These are phyloP conservation scores for Pichia sp. DNA, from an alignment of 1,139 yeast species.

Conservation along the genomic window DNA sequence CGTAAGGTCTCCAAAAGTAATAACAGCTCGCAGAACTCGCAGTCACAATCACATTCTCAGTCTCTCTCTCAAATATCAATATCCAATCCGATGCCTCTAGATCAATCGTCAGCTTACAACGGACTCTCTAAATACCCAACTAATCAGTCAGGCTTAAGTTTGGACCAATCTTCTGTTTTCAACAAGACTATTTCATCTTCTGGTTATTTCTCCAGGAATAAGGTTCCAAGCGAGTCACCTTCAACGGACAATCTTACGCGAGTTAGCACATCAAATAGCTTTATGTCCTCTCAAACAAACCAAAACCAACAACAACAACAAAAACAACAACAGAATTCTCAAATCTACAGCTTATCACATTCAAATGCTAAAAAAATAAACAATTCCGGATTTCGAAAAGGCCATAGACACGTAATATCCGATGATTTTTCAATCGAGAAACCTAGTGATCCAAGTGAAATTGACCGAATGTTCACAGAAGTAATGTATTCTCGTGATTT, in stretches of 20 bases:
- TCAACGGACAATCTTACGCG: constrained; percentile 17
- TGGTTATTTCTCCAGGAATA: constrained; percentile 8
- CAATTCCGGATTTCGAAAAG: constrained; percentile 22
- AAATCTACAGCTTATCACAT: constrained; percentile 24
- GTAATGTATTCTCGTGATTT: constrained; percentile 80
- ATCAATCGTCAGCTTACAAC: background rate
- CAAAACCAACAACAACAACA: constrained; percentile 1
- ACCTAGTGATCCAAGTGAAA: constrained; percentile 52
- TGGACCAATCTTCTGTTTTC: background rate
- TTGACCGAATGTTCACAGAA: constrained; percentile 59
- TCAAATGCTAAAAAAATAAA: constrained; percentile 24
- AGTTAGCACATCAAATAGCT: constrained; percentile 22
- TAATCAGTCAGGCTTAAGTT: background rate
- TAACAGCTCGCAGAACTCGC: constrained; percentile 3
- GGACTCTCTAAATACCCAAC: background rate
- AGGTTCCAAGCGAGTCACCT: too few relatives aligned
- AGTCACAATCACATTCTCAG: background rate
- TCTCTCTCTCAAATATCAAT: background rate
- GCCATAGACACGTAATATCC: constrained; percentile 29
- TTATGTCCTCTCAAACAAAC: constrained; percentile 9
- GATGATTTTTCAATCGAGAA: constrained; percentile 41
- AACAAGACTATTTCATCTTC: constrained; percentile 1
- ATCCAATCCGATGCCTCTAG: background rate
- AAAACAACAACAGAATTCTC: too few relatives aligned
- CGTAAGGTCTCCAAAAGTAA: constrained; percentile 11